phyloP scores from a whole-genome alignment of 495 filamentous ascomycete species.

The Penicillium pancosmium region DNA sequence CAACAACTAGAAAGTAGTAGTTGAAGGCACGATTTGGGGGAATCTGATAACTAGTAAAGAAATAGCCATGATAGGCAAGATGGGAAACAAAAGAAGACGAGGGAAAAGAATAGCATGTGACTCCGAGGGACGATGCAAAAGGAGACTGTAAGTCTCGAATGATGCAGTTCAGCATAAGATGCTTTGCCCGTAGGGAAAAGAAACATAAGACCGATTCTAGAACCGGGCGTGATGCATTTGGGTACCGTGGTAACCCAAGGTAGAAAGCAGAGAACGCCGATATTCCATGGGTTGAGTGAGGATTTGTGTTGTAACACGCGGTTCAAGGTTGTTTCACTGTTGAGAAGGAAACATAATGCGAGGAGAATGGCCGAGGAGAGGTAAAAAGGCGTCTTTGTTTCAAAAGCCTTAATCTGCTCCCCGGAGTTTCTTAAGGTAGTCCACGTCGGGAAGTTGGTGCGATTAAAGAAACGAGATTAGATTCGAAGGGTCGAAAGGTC shows the following conservation, averaged over 20 bases:
- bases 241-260: slow-evolving; percentile 9
- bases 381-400: not conserved
- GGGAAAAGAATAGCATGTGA: slow-evolving; percentile 1
- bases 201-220: slow-evolving; percentile 15
- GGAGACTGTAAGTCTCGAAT: slow-evolving; percentile 15
- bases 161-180: slow-evolving; percentile 17
- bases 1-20: slow-evolving; percentile 35
- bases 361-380: not conserved
- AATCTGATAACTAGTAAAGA: slow-evolving; percentile 24
- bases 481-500: slow-evolving; percentile 5
- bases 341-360: not conserved
- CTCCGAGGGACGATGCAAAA: slow-evolving; percentile 26
- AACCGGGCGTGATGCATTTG: slow-evolving; percentile 23
- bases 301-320: slow-evolving; percentile 4
- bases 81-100: slow-evolving; percentile 8
- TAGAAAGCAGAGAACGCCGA: slow-evolving; percentile 18
- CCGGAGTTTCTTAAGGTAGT: slow-evolving; percentile 3
- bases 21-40: slow-evolving; percentile 24
- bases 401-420: not conserved
- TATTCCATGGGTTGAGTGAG: slow-evolving; percentile 20
- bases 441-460: slow-evolving; percentile 12
- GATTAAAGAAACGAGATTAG: slow-evolving; percentile 18
- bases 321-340: slow-evolving; percentile 1
- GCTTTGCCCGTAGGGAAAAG: slow-evolving; percentile 5
- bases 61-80: slow-evolving; percentile 6